Conservation (phyloP, 805 yeast species). For the Kuraishia molischiana region DNA sequence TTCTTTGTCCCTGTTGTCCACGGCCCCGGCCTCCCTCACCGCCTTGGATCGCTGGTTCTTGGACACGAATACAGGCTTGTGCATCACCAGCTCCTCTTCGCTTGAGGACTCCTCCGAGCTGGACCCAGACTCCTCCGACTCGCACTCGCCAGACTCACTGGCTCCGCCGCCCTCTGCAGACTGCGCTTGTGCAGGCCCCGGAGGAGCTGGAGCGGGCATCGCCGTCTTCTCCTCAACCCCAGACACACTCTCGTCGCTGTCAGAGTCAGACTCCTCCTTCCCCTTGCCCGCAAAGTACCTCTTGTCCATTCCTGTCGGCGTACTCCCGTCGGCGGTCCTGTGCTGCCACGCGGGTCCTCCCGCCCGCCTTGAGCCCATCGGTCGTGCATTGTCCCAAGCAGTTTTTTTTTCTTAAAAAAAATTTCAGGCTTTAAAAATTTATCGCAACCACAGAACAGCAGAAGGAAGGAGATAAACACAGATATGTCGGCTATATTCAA, state of each 20-base stretch:
- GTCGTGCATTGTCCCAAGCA: too few species aligned
- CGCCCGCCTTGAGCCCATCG: too few species aligned
- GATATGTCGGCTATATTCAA: conserved; percentile 75
- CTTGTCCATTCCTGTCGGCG: background rate
- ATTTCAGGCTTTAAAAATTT: too few species aligned
- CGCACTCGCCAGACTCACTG: too few species aligned
- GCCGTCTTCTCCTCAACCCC: background rate
- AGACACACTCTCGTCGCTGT: background rate
- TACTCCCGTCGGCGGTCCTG: too few species aligned
- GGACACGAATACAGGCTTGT: conserved; percentile 16
- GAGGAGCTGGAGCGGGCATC: background rate
- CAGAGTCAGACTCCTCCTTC: background rate
- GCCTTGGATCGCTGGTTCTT: conserved; percentile 4
- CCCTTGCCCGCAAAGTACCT: conserved; percentile 1
- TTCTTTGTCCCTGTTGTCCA: conserved; percentile 5
- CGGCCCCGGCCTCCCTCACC: background rate
- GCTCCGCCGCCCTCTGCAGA: too few species aligned
- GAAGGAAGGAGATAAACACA: too few species aligned
- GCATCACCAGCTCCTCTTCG: conserved; percentile 6
- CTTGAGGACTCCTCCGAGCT: conserved; percentile 1
- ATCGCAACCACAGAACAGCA: too few species aligned
- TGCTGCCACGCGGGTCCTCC: too few species aligned
- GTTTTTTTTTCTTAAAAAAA: too few species aligned
- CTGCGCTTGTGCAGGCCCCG: too few species aligned
- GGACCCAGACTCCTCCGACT: conserved; percentile 1